Evolutionary conservation across 345 rosid genomes (phyloP), one percentile per base, ranked within the genome.

Genomic region (Limnanthes douglasii): DNA sequence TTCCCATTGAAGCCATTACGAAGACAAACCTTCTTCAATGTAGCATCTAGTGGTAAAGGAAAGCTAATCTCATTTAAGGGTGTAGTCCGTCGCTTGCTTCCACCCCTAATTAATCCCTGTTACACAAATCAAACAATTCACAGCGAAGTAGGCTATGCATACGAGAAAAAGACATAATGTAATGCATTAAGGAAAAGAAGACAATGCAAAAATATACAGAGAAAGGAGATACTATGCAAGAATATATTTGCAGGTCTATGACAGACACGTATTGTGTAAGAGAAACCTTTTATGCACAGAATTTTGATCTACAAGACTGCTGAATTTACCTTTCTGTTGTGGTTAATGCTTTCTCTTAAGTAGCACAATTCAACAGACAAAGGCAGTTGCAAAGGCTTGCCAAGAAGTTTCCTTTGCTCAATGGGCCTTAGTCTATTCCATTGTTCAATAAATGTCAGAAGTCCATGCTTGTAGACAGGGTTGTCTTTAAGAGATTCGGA

Each of bases 341-440:
- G 95, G 57, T 63, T 79, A 36, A 36, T 48, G 42, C 65, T 73
- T 72, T 79, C 97, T 45, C 71, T 74, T 73, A 79, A 76, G 77
- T 58, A 76, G 63, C 86, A 76, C 39, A 88, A 55, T 62, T 88
- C 97, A 65, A 72, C 49, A 29, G 71, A 69, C 35, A 88, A 47
- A 54, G 97, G 97, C 43, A 79, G 73, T 51, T 73, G 97, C 65
- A 88, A 55, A 50, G 93, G 84, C 64, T 79, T 88, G 41, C 93
- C 95, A 44, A 57, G 45, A 56, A 88, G 55, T 65, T 76, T 88
- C 54, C 69, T 66, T 58, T 51, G 70, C 53, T 79, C 83, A 44
- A 88, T 65, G 28, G 95, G 81, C 58, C 86, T 72, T 56, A 88
- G 60, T 42, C 54, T 52, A 41, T 66, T 68, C 97, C 95, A 88